Base-by-base conservation (phyloP, 179 eudicot species). In the Drosera spatulata region DNA sequence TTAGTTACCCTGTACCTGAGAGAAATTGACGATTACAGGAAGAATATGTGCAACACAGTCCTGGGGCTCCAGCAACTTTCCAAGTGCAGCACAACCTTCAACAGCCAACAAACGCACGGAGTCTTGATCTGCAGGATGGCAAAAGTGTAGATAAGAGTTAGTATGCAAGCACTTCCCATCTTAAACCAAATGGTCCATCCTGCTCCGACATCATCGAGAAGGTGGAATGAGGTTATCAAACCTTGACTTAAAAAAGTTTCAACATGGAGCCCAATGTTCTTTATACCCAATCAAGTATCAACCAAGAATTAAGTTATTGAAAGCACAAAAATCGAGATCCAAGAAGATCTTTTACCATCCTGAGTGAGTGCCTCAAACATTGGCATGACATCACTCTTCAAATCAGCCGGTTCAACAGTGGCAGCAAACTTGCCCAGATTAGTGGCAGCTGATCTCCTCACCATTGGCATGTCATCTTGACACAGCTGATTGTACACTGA, bases 381-480 rank as follows among this genome's bases (percentile, higher is more conserved):
- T 38, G 93, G 68, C 90, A 91, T 76, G 62, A 91, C 68, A 58
- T 86, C 96, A 71, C 85, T 66, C 82, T 83, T 91, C 63, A 91
- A 77, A 79, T 83, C 70, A 77, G 84, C 77, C 69, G 95, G 69
- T 73, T 91, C 97, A 60, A 91, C 81, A 46, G 94, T 88, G 56
- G 97, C 91, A 60, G 97, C 96, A 81, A 91, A 91, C 72, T 91
- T 91, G 49, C 95, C 94, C 65, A 91, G 79, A 77, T 88, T 88
- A 68, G 87, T 85, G 53, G 97, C 96, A 57, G 96, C 96, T 54
- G 98, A 82, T 69, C 98, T 88, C 75, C 96, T 74, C 50, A 91
- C 98, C 96, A 91, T 91, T 39, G 98, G 98, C 96, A 91, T 88
- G 68, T 91, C 97, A 82, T 88, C 98, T 71, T 88, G 98, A 78